Conservation (phyloP, 768 basidiomycete species). For the Lanmaoa rubissima region DNA sequence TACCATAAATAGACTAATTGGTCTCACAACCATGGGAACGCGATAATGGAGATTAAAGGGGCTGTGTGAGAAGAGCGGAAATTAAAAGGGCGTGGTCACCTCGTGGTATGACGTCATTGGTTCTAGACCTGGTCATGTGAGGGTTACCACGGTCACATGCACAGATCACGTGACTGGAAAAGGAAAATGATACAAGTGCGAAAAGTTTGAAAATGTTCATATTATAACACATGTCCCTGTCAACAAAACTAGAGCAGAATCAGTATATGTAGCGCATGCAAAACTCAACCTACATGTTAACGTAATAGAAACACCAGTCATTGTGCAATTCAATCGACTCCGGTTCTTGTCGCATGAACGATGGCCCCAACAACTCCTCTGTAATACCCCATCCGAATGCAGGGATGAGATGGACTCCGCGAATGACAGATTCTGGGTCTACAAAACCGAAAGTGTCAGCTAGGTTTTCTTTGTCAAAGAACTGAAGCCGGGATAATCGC, state of each 20-base stretch:
- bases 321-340: background rate
- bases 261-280: background rate
- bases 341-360: background rate
- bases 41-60: no score
- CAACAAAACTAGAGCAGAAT: background rate
- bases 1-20: no score
- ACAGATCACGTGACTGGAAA: no score
- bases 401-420: slow-evolving; percentile 43
- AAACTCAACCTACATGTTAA: background rate
- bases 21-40: no score
- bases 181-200: no score
- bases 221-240: no score
- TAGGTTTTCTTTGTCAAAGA: slow-evolving; percentile 29
- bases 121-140: no score
- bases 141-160: no score
- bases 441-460: slow-evolving; percentile 43
- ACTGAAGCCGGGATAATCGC: slow-evolving; percentile 38
- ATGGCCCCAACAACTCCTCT: background rate
- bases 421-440: slow-evolving; percentile 41
- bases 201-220: no score
- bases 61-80: no score
- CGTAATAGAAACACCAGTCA: slow-evolving; percentile 33
- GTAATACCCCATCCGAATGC: slow-evolving; percentile 26
- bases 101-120: no score
- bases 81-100: no score